Evolutionary conservation across 2,329 filamentous ascomycete species (phyloP), one percentile per base, ranked within the genome.

Genomic region (Xylariomycetidae sp.): DNA sequence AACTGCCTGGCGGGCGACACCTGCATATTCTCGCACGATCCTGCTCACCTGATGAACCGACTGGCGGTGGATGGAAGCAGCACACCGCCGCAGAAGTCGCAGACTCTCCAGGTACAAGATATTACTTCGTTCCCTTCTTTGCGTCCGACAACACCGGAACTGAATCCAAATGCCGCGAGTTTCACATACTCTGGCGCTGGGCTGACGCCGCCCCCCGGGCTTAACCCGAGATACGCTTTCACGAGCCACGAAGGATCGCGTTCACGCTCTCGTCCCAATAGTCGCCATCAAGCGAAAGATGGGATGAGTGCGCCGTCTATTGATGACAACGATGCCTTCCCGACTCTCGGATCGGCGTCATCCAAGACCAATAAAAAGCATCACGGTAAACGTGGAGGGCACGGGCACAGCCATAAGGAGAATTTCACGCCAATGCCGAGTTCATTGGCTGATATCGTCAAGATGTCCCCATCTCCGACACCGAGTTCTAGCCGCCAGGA

Each of bases 1-100:
- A 95, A 90, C 52, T 98, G 92, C 56, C 73, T 98, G 20, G 92
- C 92, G 14, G 90, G 92, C 22, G 82, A 88, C 37, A 89, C 87
- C 3, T 98, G 92, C 59, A 86, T 95, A 39, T 98, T 98, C 65
- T 96, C 90, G 10, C 92, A 98, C 60, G 92, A 98, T 49, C 92
- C 92, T 3, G 79, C 88, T 2, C 77, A 87, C 46, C 73, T 95
- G 10, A 79, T 95, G 63, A 87, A 82, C 51, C 85, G 85, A 48
- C 73, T 98, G 43, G 78, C 72, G 19, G 63, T 95, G 10, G 82
- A 85, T 42, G 85, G 78, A 28, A 67, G 74, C 38, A 70, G 69
- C 47, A 81, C 79, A 24, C 75, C 80, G 33, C 76, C 82, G n/a
- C 74, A 76, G 38, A 70, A 74, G 37, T 62, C 68, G n/a, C 72